Evolutionary conservation across 2,329 filamentous ascomycete species (phyloP).

Genomic region (Leptographium wingfieldii): DNA sequence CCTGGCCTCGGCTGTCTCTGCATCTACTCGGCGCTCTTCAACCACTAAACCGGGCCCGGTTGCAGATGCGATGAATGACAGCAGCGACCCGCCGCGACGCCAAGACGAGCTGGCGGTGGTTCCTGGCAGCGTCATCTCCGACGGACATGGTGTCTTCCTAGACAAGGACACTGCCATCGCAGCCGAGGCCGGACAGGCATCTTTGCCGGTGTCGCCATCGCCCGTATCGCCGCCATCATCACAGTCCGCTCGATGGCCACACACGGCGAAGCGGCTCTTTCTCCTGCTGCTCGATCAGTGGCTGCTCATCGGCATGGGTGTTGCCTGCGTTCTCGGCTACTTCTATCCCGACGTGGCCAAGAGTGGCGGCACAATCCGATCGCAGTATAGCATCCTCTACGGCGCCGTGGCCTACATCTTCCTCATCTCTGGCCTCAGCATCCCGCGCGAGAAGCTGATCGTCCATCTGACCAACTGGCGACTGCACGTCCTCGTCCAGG

Average conservation of each 20-base stretch:
- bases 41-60: neutral
- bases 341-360: slow-evolving; percentile 33
- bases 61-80: neutral
- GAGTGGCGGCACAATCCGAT: slow-evolving; percentile 36
- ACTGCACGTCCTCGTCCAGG: slow-evolving; percentile 54
- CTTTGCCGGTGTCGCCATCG: too few species aligned
- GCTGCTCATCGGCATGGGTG: slow-evolving; percentile 49
- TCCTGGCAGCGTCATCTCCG: neutral
- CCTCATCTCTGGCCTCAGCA: slow-evolving; percentile 56
- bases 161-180: neutral
- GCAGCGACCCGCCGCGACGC: neutral
- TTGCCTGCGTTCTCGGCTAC: slow-evolving; percentile 35
- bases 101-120: neutral
- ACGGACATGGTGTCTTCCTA: neutral
- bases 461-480: slow-evolving; percentile 24
- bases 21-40: neutral
- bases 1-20: neutral
- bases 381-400: slow-evolving; percentile 50
- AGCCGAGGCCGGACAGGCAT: neutral
- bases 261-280: too few species aligned
- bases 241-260: neutral
- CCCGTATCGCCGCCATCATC: neutral
- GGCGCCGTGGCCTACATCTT: slow-evolving; percentile 59
- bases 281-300: slow-evolving; percentile 42
- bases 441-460: slow-evolving; percentile 25